Base-by-base conservation (phyloP, 192 early-diverging fungal species). In the Coemansia pectinata region DNA sequence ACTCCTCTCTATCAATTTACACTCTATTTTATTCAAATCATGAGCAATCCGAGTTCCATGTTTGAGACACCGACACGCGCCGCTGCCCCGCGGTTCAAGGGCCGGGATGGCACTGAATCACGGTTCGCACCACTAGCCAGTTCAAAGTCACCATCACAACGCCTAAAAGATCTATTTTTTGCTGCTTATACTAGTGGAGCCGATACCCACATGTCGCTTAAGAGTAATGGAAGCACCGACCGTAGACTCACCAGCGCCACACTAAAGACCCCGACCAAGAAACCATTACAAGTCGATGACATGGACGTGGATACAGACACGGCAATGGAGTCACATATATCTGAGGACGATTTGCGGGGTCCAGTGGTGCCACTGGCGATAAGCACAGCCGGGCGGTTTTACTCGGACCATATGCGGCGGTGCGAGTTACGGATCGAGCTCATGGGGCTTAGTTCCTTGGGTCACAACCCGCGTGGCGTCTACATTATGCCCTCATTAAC, bases 381-480 rank as follows among this genome's bases (percentile, higher is more conserved):
- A 4, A 65, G 34, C 58, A 69, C 69, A 0, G 41, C 75, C 0
- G 80, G 75, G 0, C 75, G 80, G 21, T 83, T 83, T 59, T 83
- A 83, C 71, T 83, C 80, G 40, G 80, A 83, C 66, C 80, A 83
- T 63, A 74, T 83, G 75, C 74, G 80, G 69, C 74, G 80, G 40
- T 74, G 80, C 60, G 80, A 83, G 75, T 50, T 83, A 45, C 67
- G 71, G 66, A 83, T 77, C 21, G 80, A 83, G 75, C 69, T 83
- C 61, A 70, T 83, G 67, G 45, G 72, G 23, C 69, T 77, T 57
- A 73, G 66, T 31, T 60, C 75, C 29, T 38, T 66, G 55, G 80
- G 80, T n/a, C 92, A 95, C 72, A 95, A 88, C 66, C 94, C 94
- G 33, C 79, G 90, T 10, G 95, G 95, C 25, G 83, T 96, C 15